Percentiles rank a stretch among this genome's conserved stretches.
phyloP scores from a whole-genome alignment of 306 rosid species.

The Purshia tridentata region DNA sequence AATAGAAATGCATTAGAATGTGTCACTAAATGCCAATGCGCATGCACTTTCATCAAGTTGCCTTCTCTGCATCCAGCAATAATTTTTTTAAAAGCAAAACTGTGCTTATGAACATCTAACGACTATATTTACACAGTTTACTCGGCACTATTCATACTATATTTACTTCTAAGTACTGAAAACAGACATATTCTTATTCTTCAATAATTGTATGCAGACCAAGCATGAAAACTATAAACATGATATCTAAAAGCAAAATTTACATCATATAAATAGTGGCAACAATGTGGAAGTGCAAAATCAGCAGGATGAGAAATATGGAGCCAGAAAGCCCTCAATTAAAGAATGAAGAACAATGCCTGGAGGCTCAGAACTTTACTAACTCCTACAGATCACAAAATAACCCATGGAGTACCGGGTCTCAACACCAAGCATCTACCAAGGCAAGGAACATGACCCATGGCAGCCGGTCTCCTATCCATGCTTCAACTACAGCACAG shows the following conservation, averaged over 20 bases:
- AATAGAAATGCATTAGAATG: constrained; percentile 21
- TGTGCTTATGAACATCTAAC: neutral
- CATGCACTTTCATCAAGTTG: neutral
- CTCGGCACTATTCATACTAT: neutral
- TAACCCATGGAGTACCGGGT: neutral
- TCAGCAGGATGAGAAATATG: neutral
- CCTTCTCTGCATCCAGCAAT: neutral
- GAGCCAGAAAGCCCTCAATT: neutral
- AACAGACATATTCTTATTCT: neutral
- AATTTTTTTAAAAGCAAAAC: neutral
- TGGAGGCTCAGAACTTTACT: neutral
- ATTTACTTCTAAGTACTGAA: neutral
- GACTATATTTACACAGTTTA: neutral
- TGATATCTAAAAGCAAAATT: neutral
- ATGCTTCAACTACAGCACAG: neutral
- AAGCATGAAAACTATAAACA: neutral
- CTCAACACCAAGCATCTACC: neutral
- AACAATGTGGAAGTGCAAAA: neutral
- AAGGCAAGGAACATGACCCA: neutral
- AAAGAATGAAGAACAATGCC: neutral
- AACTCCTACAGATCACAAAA: constrained; percentile 2
- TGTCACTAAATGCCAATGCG: neutral
- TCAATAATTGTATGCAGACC: neutral
- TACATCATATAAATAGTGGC: neutral
- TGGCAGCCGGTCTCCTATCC: neutral